These are phyloP conservation scores for Pseudogymnoascus sp. DNA, from an alignment of 2,329 filamentous ascomycete genomes.

Conservation along the genomic window DNA sequence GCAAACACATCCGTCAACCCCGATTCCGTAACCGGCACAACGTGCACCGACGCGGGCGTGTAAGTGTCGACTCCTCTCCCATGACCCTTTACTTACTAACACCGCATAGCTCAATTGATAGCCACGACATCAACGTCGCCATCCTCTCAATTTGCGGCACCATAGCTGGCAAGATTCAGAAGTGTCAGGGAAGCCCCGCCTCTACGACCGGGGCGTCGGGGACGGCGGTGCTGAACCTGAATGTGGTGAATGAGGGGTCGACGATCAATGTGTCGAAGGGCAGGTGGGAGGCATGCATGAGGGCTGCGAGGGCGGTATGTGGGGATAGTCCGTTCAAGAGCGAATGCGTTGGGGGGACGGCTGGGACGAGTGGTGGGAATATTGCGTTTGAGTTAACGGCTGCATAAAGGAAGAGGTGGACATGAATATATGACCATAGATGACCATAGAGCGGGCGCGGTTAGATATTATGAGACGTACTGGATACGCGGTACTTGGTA, in stretches of 20 bases:
- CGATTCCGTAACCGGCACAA: slow-evolving; percentile 26
- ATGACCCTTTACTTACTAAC: not conserved
- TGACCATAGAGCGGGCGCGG: not conserved
- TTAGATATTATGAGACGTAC: not conserved
- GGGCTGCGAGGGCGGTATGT: slow-evolving; percentile 34
- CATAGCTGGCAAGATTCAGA: slow-evolving; percentile 37
- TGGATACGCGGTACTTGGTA: not conserved
- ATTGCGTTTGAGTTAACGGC: slow-evolving; percentile 17
- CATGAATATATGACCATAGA: not conserved
- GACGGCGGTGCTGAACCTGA: slow-evolving; percentile 40
- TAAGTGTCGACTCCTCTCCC: slow-evolving; percentile 13
- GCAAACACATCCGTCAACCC: slow-evolving; percentile 23
- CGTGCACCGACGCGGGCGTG: slow-evolving; percentile 26
- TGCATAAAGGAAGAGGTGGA: not conserved
- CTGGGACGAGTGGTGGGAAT: slow-evolving; percentile 19
- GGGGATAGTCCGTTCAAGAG: slow-evolving; percentile 18
- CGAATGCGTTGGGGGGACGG: slow-evolving; percentile 18
- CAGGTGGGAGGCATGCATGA: slow-evolving; percentile 45
- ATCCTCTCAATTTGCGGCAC: slow-evolving; percentile 41
- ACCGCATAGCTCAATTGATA: slow-evolving; percentile 13
- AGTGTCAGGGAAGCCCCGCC: slow-evolving; percentile 37
- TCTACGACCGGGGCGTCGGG: slow-evolving; percentile 38
- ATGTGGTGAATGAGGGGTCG: slow-evolving; percentile 33
- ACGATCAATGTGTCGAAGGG: slow-evolving; percentile 46
- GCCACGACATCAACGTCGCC: slow-evolving; percentile 40